phyloP scores from a whole-genome alignment of 179 eudicot genomes.

The Camellia oleifera region DNA sequence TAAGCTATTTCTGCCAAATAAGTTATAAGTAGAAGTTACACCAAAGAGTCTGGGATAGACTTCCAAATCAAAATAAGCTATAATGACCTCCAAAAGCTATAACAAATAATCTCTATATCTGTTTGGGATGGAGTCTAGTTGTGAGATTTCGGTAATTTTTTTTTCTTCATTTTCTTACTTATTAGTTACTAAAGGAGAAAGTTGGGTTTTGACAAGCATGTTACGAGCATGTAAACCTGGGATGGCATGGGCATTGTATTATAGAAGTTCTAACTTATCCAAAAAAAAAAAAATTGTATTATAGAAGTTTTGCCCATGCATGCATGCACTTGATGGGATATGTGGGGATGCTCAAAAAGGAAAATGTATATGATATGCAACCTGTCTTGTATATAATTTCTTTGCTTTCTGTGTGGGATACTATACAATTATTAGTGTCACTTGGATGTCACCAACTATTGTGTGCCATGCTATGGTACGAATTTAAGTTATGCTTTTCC shows the following conservation, averaged over 20 bases:
- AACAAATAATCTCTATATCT: background rate
- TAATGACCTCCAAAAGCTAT: too few species aligned
- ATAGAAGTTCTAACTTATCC: too few species aligned
- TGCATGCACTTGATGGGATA: background rate
- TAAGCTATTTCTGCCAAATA: too few species aligned
- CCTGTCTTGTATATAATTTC: background rate
- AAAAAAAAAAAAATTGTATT: background rate
- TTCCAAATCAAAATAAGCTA: too few species aligned
- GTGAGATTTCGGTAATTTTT: background rate
- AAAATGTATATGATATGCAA: background rate
- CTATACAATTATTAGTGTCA: background rate
- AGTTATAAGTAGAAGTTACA: too few species aligned
- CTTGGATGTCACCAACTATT: background rate
- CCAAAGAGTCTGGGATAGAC: too few species aligned
- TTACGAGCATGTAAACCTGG: background rate
- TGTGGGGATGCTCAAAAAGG: background rate
- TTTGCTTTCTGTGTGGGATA: background rate
- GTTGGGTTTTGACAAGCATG: background rate
- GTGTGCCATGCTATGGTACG: too few species aligned
- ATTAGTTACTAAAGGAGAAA: background rate
- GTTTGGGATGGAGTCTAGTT: background rate
- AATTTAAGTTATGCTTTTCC: background rate
- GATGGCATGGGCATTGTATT: background rate
- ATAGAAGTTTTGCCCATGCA: background rate
- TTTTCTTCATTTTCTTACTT: too few species aligned